These are phyloP conservation scores for Colletotrichum sp. DNA, from an alignment of 2,329 filamentous ascomycete species.

Conservation along the genomic window DNA sequence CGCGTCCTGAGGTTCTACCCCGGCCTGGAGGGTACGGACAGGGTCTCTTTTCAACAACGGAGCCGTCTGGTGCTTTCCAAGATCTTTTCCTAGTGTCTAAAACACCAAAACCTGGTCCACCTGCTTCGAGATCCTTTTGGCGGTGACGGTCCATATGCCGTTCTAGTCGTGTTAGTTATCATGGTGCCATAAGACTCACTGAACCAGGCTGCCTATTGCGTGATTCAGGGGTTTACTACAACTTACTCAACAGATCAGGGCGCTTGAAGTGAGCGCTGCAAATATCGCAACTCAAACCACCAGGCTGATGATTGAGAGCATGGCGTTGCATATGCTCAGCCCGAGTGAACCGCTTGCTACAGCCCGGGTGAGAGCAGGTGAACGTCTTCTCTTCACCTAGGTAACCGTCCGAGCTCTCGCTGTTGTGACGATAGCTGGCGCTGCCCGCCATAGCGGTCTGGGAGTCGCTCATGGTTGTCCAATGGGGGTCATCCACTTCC, in stretches of 20 bases:
- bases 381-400: slow-evolving; percentile 9
- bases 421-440: slow-evolving; percentile 1
- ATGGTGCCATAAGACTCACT: not conserved
- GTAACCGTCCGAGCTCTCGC: not conserved
- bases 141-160: slow-evolving; percentile 61
- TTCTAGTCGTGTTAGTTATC: slow-evolving; percentile 38
- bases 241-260: slow-evolving; percentile 51
- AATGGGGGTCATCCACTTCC: not conserved
- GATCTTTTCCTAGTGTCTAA: slow-evolving; percentile 60
- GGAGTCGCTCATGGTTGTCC: not conserved
- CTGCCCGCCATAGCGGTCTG: not conserved
- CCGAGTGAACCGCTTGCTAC: slow-evolving; percentile 58
- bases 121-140: slow-evolving; percentile 60
- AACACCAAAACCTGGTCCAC: slow-evolving; percentile 52
- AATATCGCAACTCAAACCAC: slow-evolving; percentile 59
- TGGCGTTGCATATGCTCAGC: slow-evolving; percentile 64
- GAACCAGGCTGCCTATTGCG: not conserved
- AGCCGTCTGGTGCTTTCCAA: slow-evolving; percentile 59
- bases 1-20: not conserved
- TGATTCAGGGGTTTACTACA: not conserved
- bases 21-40: slow-evolving; percentile 5
- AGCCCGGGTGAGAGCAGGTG: slow-evolving; percentile 48
- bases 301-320: slow-evolving; percentile 58
- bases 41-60: slow-evolving; percentile 51
- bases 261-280: slow-evolving; percentile 67